Conservation (phyloP, 805 yeast species). For the Saccharomycopsis babjevae region DNA sequence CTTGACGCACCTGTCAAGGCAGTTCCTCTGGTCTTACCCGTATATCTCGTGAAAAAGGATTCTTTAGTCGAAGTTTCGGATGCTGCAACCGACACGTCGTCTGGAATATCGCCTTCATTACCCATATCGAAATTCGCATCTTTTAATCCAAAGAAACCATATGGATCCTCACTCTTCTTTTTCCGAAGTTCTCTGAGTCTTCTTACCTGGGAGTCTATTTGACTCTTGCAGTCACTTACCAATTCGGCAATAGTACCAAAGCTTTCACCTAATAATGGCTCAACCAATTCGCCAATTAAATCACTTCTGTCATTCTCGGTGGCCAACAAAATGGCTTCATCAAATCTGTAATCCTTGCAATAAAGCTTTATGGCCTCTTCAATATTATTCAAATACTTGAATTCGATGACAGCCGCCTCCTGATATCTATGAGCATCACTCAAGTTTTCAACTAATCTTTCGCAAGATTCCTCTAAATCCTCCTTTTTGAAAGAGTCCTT, state of each 20-base stretch:
- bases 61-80: constrained; percentile 89
- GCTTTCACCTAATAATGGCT: constrained; percentile 72
- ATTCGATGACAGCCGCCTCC: constrained; percentile 73
- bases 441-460: constrained; percentile 47
- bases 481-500: constrained; percentile 22
- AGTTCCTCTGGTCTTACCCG: constrained; percentile 92
- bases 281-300: constrained; percentile 42
- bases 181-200: constrained; percentile 77
- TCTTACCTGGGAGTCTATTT: constrained; percentile 68
- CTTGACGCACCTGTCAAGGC: constrained; percentile 95
- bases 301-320: constrained; percentile 30
- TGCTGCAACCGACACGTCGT: constrained; percentile 89
- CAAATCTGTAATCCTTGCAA: constrained; percentile 68
- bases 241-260: constrained; percentile 82
- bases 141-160: constrained; percentile 56
- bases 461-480: constrained; percentile 40
- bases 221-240: constrained; percentile 87
- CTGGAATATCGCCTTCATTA: constrained; percentile 54
- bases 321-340: constrained; percentile 64
- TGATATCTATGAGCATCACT: constrained; percentile 61
- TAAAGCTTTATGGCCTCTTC: constrained; percentile 55
- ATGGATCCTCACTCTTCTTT: constrained; percentile 78
- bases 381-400: constrained; percentile 47
- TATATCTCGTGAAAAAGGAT: constrained; percentile 88
- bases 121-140: constrained; percentile 35